Evolutionary conservation across 2,329 filamentous ascomycete genomes (phyloP), one percentile per base, ranked within the genome.

Genomic region (Fusarium tupiense): DNA sequence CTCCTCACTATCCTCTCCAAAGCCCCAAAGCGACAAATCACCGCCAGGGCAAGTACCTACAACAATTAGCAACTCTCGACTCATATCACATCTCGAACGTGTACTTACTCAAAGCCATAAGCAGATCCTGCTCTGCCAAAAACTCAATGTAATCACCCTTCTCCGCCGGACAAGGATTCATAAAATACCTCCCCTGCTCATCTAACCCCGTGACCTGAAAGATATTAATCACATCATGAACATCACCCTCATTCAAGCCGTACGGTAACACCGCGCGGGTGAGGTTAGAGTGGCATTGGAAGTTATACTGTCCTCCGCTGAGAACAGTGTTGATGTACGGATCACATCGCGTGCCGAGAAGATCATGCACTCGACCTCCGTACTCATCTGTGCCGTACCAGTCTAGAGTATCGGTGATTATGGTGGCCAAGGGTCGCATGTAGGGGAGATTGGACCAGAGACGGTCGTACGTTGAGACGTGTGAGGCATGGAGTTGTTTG

Each of bases 191-290:
- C 0, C 93, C 93, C 68, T 91, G 78, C 61, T 88, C 85, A 77
- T 96, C 92, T 53, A 96, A 80, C 0, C 94, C 93, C 0, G 94
- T 96, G 12, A 95, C 93, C 81, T 97, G 94, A 80, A 97, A 96
- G 7, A 97, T 86, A 78, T 97, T 97, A 61, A 97, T 86, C 1
- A 97, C 94, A 80, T 97, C 94, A 78, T 97, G 94, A 4, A 96
- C 90, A 79, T 96, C 93, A 37, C 86, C 85, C 82, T 96, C 94
- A 10, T 85, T 87, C 47, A 96, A 81, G 0, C 93, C 93, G 69
- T 86, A 91, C 0, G 91, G 91, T 3, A 91, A 71, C 6, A 96
- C 89, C 0, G 94, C 92, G 8, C 94, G 89, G 3, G 90, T 90
- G 17, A 97, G 87, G 80, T 97, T 97, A 4, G 92, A 94, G 79